phyloP scores from a whole-genome alignment of 352 stramenopile species.

The Phytophthora syringae region DNA sequence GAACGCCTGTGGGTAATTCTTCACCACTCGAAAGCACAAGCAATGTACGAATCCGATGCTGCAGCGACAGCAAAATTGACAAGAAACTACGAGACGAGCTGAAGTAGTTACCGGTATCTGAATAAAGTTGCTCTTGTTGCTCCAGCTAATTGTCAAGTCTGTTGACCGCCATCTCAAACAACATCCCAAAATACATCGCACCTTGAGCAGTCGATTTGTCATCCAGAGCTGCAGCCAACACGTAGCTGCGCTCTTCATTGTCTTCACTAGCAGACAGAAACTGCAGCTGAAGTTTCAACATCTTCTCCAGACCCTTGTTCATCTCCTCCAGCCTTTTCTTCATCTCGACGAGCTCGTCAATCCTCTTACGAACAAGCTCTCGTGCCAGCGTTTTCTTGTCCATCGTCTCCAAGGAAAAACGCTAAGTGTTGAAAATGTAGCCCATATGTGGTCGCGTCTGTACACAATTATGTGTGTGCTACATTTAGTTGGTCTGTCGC shows the following conservation, averaged over 20 bases:
- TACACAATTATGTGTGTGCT: too few species aligned
- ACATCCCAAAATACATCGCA: background rate
- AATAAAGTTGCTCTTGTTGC: background rate
- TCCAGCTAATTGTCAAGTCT: background rate
- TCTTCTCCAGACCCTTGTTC: background rate
- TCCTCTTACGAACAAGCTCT: background rate
- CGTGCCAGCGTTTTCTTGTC: background rate
- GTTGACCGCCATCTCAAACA: background rate
- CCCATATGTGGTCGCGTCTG: too few species aligned
- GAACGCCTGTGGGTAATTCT: too few species aligned
- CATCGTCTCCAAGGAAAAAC: background rate
- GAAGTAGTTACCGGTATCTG: background rate
- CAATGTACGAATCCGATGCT: background rate
- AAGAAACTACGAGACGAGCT: background rate
- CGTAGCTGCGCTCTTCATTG: background rate
- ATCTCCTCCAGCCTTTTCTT: background rate
- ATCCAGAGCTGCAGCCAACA: background rate
- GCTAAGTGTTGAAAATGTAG: too few species aligned
- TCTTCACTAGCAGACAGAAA: background rate
- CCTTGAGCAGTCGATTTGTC: background rate
- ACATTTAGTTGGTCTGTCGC: too few species aligned
- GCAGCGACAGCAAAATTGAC: background rate
- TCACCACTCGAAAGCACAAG: too few species aligned
- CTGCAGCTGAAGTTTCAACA: background rate
- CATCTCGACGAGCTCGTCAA: background rate